A percentile compares a stretch with the other conserved stretches of the same genome.
Conservation (phyloP, 345 rosid genomes). For the Tarenaya hassleriana region DNA sequence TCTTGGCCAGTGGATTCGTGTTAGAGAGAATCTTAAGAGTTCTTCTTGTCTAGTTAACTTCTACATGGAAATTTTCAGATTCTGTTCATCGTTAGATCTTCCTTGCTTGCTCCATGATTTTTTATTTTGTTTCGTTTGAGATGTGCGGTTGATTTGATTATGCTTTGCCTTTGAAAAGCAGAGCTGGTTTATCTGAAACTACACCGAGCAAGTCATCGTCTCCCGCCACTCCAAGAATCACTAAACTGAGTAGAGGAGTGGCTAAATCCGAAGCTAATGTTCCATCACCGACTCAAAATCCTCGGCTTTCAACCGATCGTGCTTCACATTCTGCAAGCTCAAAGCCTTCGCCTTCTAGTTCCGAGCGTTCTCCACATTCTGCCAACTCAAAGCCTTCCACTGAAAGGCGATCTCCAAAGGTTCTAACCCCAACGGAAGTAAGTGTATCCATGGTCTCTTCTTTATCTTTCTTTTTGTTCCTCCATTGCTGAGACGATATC, state of each 20-base stretch:
- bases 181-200: slow-evolving; percentile 63
- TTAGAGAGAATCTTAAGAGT: too few relatives aligned
- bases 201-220: slow-evolving; percentile 59
- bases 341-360: slow-evolving; percentile 52
- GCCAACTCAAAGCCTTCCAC: slow-evolving; percentile 50
- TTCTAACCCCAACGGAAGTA: slow-evolving; percentile 65
- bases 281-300: slow-evolving; percentile 46
- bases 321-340: slow-evolving; percentile 57
- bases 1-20: too few relatives aligned
- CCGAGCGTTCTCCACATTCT: slow-evolving; percentile 55
- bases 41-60: too few relatives aligned
- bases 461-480: not conserved
- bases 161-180: slow-evolving; percentile 32
- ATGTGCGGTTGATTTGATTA: too few relatives aligned
- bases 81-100: too few relatives aligned
- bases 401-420: slow-evolving; percentile 66
- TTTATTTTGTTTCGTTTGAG: not conserved
- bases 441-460: slow-evolving; percentile 14
- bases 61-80: too few relatives aligned
- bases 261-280: slow-evolving; percentile 58
- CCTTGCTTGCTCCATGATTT: slow-evolving; percentile 2
- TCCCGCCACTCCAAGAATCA: slow-evolving; percentile 63
- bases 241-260: slow-evolving; percentile 46
- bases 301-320: slow-evolving; percentile 64
- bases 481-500: not conserved